Percentiles rank a stretch among this genome's conserved stretches.
These are phyloP conservation scores for Kwoniella dejecticola DNA, from an alignment of 768 basidiomycete species.

Conservation along the genomic window DNA sequence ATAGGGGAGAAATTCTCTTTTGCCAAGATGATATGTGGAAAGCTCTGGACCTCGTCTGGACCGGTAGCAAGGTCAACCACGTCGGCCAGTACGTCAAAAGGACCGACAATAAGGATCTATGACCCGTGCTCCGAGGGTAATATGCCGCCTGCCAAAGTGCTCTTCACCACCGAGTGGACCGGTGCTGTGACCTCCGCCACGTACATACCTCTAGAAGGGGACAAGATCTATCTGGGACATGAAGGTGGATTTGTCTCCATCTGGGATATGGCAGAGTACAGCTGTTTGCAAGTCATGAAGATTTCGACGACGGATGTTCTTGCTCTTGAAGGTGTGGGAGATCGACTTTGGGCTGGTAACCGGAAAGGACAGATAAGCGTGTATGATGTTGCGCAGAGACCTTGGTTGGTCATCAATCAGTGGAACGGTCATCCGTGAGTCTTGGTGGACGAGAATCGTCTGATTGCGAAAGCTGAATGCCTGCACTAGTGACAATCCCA, in stretches of 20 bases:
- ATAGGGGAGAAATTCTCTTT: constrained; percentile 82
- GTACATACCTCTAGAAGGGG: constrained; percentile 68
- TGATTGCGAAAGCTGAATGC: background rate
- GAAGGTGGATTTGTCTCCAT: constrained; percentile 85
- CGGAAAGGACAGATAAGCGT: constrained; percentile 78
- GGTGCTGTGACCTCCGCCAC: constrained; percentile 83
- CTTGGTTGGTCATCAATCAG: constrained; percentile 83
- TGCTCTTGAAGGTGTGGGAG: constrained; percentile 78
- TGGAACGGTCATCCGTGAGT: constrained; percentile 76
- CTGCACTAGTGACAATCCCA: constrained; percentile 60
- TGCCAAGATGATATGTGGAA: constrained; percentile 69
- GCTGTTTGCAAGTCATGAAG: constrained; percentile 74
- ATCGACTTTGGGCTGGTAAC: constrained; percentile 82
- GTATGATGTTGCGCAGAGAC: constrained; percentile 68
- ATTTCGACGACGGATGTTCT: constrained; percentile 79
- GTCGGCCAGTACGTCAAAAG: constrained; percentile 55
- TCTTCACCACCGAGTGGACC: constrained; percentile 67
- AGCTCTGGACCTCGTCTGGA: constrained; percentile 75
- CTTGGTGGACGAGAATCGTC: background rate
- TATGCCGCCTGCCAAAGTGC: constrained; percentile 58
- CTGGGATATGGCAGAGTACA: constrained; percentile 63
- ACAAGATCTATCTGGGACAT: constrained; percentile 79
- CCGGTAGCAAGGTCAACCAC: constrained; percentile 51
- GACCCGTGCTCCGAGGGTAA: constrained; percentile 60
- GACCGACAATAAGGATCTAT: constrained; percentile 78